A percentile compares a stretch with the other conserved stretches of the same genome.
Evolutionary conservation across 2,329 filamentous ascomycete genomes (phyloP).

Genomic region (Nothopassalora personata): DNA sequence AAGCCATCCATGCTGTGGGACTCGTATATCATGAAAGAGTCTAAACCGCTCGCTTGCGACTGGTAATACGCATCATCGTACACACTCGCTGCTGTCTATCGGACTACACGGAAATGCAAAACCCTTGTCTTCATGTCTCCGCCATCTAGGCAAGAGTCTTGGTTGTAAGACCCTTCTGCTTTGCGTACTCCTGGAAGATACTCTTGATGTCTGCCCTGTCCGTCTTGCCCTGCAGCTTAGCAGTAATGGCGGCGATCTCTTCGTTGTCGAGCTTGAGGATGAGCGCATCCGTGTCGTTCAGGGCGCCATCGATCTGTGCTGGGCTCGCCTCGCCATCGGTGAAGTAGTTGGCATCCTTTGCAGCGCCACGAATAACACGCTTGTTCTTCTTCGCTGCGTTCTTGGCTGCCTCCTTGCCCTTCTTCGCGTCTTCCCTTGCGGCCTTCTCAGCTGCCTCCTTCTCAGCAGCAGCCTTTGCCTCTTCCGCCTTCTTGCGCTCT

Average conservation of each 20-base stretch:
- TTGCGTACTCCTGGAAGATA: conserved; percentile 59
- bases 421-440: conserved; percentile 79
- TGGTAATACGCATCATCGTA: not conserved
- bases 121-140: not conserved
- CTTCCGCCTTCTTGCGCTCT: conserved; percentile 74
- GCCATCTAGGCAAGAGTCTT: not conserved
- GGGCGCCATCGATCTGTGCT: conserved; percentile 75
- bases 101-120: not conserved
- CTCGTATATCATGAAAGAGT: not conserved
- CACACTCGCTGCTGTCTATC: not conserved
- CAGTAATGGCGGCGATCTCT: conserved; percentile 77
- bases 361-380: conserved; percentile 85
- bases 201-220: conserved; percentile 78
- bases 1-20: not conserved
- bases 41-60: not conserved
- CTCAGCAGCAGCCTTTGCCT: conserved; percentile 54
- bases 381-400: conserved; percentile 99
- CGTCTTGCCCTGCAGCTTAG: conserved; percentile 72
- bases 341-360: conserved; percentile 99
- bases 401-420: conserved; percentile 97
- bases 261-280: conserved; percentile 86
- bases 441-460: conserved; percentile 67
- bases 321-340: conserved; percentile 61
- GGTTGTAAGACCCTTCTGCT: not conserved
- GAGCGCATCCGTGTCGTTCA: conserved; percentile 79